Base-by-base conservation (phyloP, 2,329 filamentous ascomycete species). In the Cercospora sp. region DNA sequence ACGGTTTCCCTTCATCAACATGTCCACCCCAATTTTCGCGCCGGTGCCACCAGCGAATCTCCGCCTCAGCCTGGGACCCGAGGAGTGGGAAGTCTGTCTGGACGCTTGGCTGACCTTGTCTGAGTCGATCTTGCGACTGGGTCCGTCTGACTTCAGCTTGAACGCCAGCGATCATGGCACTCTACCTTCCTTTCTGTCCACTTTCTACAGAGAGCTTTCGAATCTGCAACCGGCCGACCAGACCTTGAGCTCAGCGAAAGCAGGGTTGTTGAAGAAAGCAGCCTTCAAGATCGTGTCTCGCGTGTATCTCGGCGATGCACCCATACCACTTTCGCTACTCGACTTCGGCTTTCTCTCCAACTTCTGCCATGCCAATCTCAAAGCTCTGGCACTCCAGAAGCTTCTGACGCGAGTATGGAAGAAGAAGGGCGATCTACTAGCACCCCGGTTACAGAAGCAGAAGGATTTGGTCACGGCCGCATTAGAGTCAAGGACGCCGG, bases 31-130 rank as follows among this genome's bases (percentile, higher is more conserved):
- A 51, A 85, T 89, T 36, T 85, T 97, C 79, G 93, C 91, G 66
- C 87, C 91, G 20, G 93, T 95, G 74, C 94, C 94, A 18, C 86
- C 89, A 69, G 82, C 86, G 36, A 82, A 83, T 65, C 88, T 93
- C 82, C 88, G 89, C 75, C 85, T 86, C 72, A 86, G 86, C 72
- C 86, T 97, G 68, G 83, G 85, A 45, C 81, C 88, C 3, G 81
- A 85, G 61, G 92, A 97, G 80, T 97, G 93, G 93, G 85, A 90
- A 71, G 84, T 87, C 33, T 93, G 91, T 77, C 82, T 96, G 58
- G 87, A 91, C 70, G 89, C 92, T 40, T 97, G 93, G 93, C 81
- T 89, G 18, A 82, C 87, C 10, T 84, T 97, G 6, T 82, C 88
- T 6, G 84, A 89, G 63, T 85, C 89, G 2, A 87, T 93, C 70